These are phyloP conservation scores for Serendipita vermifera DNA, from an alignment of 768 basidiomycete species.

Conservation along the genomic window DNA sequence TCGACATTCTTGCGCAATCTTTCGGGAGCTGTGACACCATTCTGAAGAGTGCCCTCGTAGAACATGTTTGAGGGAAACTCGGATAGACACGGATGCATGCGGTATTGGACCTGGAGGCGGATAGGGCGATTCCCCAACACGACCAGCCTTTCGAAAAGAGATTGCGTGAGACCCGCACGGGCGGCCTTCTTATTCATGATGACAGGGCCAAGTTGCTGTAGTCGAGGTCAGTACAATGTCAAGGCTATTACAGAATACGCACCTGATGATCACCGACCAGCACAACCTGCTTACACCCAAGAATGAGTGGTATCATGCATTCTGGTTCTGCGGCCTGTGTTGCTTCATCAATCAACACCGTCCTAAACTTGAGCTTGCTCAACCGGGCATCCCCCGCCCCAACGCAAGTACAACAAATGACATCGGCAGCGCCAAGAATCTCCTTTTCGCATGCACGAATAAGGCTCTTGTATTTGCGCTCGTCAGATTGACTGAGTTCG, in stretches of 20 bases:
- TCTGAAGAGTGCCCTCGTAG: constrained; percentile 97
- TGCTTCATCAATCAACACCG: constrained; percentile 95
- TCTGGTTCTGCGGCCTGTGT: constrained; percentile 99
- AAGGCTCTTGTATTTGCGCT: constrained; percentile 93
- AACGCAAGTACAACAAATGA: constrained; percentile 97
- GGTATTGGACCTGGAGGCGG: constrained; percentile 97
- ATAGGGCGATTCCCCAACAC: constrained; percentile 92
- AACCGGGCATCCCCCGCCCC: constrained; percentile 94
- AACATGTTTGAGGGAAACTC: constrained; percentile 99
- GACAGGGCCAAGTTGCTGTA: constrained; percentile 87
- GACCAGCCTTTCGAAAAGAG: constrained; percentile 94
- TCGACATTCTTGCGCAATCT: constrained; percentile 95
- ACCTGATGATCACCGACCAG: constrained; percentile 86
- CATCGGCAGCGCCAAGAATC: constrained; percentile 87
- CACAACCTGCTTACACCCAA: constrained; percentile 97
- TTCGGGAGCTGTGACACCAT: constrained; percentile 97
- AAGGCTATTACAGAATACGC: constrained; percentile 8
- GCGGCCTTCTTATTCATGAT: constrained; percentile 99
- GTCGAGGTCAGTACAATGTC: constrained; percentile 11
- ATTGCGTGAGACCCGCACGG: constrained; percentile 95
- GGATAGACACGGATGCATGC: constrained; percentile 98
- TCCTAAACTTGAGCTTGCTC: constrained; percentile 95
- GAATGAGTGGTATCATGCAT: constrained; percentile 97
- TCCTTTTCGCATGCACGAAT: constrained; percentile 96
- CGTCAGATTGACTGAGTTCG: constrained; percentile 90